A percentile compares a stretch with the other conserved stretches of the same genome.
phyloP scores from a whole-genome alignment of 305 asterid genomes.

The Ruellia speciosa region DNA sequence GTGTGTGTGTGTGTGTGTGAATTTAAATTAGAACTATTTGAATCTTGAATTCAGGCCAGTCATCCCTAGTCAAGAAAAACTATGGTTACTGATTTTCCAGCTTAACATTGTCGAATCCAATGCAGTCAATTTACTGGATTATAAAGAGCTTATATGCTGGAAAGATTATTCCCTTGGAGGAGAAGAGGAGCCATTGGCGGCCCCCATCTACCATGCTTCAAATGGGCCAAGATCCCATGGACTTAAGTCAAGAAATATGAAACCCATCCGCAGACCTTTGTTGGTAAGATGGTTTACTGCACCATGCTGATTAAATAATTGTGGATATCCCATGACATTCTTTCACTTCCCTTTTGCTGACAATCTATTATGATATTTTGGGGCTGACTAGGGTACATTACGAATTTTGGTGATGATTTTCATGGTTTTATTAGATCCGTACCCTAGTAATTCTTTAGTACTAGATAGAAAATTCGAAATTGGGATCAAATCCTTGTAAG shows the following conservation, averaged over 20 bases:
- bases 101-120: slow-evolving; percentile 12
- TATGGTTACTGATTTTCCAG: slow-evolving; percentile 11
- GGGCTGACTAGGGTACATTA: background rate
- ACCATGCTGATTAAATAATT: slow-evolving; percentile 4
- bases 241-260: slow-evolving; percentile 63
- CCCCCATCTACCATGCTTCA: slow-evolving; percentile 31
- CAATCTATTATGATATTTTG: background rate
- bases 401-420: background rate
- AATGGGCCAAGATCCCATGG: slow-evolving; percentile 29
- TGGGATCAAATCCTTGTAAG: background rate
- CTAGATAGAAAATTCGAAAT: background rate
- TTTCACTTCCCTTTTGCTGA: slow-evolving; percentile 2
- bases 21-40: too few relatives aligned
- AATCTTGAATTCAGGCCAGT: too few relatives aligned
- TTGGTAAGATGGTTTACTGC: slow-evolving; percentile 20
- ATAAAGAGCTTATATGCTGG: slow-evolving; percentile 62
- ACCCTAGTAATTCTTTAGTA: background rate
- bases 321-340: background rate
- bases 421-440: background rate
- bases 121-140: slow-evolving; percentile 73
- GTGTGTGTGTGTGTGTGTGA: too few relatives aligned
- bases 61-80: background rate
- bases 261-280: slow-evolving; percentile 12
- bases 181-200: slow-evolving; percentile 26
- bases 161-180: slow-evolving; percentile 47